These are phyloP conservation scores for Paxillus rubicundulus DNA, from an alignment of 768 basidiomycete species.

Conservation along the genomic window DNA sequence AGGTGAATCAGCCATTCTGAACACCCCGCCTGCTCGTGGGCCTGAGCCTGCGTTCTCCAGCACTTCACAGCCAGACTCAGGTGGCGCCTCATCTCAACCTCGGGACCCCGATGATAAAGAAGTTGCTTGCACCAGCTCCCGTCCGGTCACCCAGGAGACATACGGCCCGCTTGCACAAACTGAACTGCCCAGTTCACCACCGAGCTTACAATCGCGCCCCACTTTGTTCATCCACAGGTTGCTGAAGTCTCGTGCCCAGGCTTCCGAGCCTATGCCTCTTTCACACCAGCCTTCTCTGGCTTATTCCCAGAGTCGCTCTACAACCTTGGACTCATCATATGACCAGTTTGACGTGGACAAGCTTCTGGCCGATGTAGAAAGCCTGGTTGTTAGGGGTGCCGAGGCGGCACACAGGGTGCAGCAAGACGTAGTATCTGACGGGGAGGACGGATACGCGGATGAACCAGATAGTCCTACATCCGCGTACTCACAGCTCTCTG, in stretches of 20 bases:
- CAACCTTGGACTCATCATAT: conserved; percentile 7
- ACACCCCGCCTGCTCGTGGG: conserved; percentile 5
- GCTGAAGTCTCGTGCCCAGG: conserved; percentile 20
- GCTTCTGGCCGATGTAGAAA: conserved; percentile 18
- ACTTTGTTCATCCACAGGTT: conserved; percentile 18
- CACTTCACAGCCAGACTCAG: background rate
- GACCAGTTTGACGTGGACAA: conserved; percentile 5
- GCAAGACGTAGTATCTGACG: background rate
- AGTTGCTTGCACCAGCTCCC: background rate
- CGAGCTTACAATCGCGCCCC: background rate
- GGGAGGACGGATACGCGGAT: background rate
- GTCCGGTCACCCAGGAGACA: background rate
- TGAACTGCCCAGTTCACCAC: background rate
- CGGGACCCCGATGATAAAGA: background rate
- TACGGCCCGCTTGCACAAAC: background rate
- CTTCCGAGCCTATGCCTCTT: conserved; percentile 6
- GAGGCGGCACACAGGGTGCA: background rate
- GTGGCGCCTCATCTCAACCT: background rate
- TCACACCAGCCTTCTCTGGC: conserved; percentile 3
- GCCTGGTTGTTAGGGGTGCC: conserved; percentile 12
- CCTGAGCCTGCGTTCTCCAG: background rate
- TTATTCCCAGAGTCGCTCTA: conserved; percentile 1
- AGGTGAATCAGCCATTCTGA: background rate
- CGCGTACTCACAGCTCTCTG: conserved; percentile 26
- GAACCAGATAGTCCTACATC: conserved; percentile 11